phyloP scores from a whole-genome alignment of 495 filamentous ascomycete genomes.

The Geoglossum glabrum region DNA sequence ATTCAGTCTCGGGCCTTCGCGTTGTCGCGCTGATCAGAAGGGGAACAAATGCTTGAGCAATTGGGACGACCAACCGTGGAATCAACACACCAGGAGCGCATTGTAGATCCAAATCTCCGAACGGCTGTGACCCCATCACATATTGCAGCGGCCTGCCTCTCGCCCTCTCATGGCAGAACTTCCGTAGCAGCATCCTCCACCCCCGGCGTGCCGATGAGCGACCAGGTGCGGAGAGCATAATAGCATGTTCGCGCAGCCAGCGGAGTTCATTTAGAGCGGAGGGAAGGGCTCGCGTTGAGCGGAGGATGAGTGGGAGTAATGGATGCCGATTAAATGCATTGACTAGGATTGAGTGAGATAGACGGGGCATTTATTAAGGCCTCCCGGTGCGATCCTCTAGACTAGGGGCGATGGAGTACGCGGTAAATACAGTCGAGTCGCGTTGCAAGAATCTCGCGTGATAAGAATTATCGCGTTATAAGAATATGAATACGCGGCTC shows the following conservation, averaged over 20 bases:
- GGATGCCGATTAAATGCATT: conserved; percentile 33
- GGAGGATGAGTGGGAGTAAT: conserved; percentile 46
- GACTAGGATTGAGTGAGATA: conserved; percentile 37
- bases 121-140: conserved; percentile 71
- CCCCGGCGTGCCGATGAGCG: neutral
- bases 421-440: too few species aligned
- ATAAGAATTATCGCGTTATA: too few species aligned
- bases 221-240: conserved; percentile 2
- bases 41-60: neutral
- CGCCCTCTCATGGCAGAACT: conserved; percentile 31
- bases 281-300: conserved; percentile 40
- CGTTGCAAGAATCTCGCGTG: too few species aligned
- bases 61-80: conserved; percentile 34
- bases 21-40: neutral
- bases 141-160: conserved; percentile 69
- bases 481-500: too few species aligned
- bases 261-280: conserved; percentile 63
- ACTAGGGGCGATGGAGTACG: too few species aligned
- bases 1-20: conserved; percentile 49
- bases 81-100: conserved; percentile 65
- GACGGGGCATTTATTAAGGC: conserved; percentile 71
- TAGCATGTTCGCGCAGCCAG: conserved; percentile 57
- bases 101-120: conserved; percentile 62
- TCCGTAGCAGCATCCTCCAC: conserved; percentile 8
- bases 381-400: too few species aligned